Conservation (phyloP, 2,329 filamentous ascomycete genomes). For the Endoconidiophora polonica region DNA sequence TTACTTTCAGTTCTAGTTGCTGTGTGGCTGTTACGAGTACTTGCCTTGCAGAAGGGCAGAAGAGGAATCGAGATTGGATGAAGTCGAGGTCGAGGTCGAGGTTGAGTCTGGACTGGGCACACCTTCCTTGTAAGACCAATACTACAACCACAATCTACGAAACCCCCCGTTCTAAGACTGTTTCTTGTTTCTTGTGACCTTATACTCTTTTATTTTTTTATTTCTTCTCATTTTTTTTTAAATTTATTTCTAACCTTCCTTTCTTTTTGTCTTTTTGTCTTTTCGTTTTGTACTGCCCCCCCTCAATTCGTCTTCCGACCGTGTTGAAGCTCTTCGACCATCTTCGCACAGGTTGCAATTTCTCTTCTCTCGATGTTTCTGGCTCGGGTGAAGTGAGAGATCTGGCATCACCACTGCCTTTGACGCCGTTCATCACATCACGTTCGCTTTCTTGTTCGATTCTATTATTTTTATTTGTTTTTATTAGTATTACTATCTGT, state of each 20-base stretch:
- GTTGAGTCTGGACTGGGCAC: no score
- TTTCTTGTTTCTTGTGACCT: not conserved
- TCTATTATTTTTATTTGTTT: constrained; percentile 1
- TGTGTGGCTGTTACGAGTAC: no score
- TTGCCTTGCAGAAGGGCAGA: no score
- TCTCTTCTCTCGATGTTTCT: constrained; percentile 5
- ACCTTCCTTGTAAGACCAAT: no score
- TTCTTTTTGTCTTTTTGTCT: not conserved
- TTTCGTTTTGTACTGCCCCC: not conserved
- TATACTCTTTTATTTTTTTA: not conserved
- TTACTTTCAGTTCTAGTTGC: no score
- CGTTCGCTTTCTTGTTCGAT: not conserved
- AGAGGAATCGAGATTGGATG: no score
- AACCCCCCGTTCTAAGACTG: no score
- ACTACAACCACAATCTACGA: no score
- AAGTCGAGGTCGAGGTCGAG: no score
- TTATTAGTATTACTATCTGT: constrained; percentile 1
- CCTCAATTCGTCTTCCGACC: not conserved
- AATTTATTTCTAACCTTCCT: not conserved
- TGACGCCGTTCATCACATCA: not conserved
- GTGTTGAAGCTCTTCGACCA: not conserved
- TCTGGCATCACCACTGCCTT: constrained; percentile 10
- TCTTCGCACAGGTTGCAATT: not conserved
- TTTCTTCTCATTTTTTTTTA: not conserved
- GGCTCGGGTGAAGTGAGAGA: constrained; percentile 11